Evolutionary conservation across 345 rosid genomes (phyloP).

Genomic region (Raphanus sativus): DNA sequence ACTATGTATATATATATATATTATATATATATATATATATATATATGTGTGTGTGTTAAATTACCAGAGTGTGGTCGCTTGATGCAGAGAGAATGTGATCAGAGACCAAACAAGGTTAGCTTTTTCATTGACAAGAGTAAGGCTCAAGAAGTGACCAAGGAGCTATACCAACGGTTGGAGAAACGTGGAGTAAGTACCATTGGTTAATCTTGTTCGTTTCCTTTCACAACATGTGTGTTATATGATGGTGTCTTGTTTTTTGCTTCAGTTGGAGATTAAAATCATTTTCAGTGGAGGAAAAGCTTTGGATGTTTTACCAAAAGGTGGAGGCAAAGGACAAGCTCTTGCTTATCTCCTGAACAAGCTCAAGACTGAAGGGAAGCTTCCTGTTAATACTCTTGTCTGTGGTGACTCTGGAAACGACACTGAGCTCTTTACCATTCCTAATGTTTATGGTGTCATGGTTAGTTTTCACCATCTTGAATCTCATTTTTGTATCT

Average conservation of each 20-base stretch:
- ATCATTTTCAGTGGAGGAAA: conserved; percentile 88
- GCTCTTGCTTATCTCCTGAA: conserved; percentile 85
- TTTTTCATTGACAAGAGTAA: conserved; percentile 69
- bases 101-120: conserved; percentile 80
- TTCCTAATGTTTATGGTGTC: conserved; percentile 86
- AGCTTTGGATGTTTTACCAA: conserved; percentile 84
- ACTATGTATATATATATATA: neutral
- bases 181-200: conserved; percentile 60
- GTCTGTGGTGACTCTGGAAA: conserved; percentile 98
- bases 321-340: conserved; percentile 97
- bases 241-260: neutral
- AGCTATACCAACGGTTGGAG: conserved; percentile 55
- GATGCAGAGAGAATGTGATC: conserved; percentile 74
- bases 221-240: neutral
- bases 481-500: neutral
- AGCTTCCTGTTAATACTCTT: conserved; percentile 71
- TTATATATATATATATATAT: too few species aligned
- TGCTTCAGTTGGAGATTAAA: conserved; percentile 74
- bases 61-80: too few species aligned
- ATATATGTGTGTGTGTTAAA: too few species aligned
- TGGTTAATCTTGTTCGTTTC: neutral
- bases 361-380: conserved; percentile 70
- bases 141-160: conserved; percentile 59
- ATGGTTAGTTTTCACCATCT: conserved; percentile 54
- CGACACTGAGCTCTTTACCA: conserved; percentile 86